Conservation (phyloP, 2,329 filamentous ascomycete genomes). For the Blumeria hordei region DNA sequence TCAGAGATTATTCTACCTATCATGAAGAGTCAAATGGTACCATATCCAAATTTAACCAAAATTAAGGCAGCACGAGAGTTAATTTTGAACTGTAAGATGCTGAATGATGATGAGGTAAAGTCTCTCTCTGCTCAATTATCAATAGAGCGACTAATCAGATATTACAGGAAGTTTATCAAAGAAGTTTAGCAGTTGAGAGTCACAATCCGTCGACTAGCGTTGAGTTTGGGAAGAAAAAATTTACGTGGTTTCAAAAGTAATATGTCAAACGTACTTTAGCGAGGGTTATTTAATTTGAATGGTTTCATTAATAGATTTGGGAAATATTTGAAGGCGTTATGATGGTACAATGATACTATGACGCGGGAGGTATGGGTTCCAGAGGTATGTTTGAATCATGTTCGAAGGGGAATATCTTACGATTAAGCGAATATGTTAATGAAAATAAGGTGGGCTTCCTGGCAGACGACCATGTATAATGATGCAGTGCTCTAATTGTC, state of each 20-base stretch:
- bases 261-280: background rate
- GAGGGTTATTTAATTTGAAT: too few species aligned
- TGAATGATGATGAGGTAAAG: constrained; percentile 64
- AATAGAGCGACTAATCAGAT: background rate
- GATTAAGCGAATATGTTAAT: too few species aligned
- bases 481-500: too few species aligned
- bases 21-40: constrained; percentile 70
- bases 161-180: constrained; percentile 35
- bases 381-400: too few species aligned
- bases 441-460: too few species aligned
- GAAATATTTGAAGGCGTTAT: too few species aligned
- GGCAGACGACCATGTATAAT: too few species aligned
- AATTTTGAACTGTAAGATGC: constrained; percentile 59
- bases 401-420: too few species aligned
- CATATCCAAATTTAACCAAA: constrained; percentile 48
- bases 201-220: constrained; percentile 19
- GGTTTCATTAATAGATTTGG: too few species aligned
- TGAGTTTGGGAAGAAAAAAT: constrained; percentile 36
- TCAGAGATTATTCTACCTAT: constrained; percentile 77
- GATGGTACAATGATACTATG: too few species aligned
- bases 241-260: constrained; percentile 30
- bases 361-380: too few species aligned
- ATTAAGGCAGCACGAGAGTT: constrained; percentile 49
- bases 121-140: background rate
- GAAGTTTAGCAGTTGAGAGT: constrained; percentile 34